phyloP scores from a whole-genome alignment of 495 filamentous ascomycete species.

The Xylaria venustula region DNA sequence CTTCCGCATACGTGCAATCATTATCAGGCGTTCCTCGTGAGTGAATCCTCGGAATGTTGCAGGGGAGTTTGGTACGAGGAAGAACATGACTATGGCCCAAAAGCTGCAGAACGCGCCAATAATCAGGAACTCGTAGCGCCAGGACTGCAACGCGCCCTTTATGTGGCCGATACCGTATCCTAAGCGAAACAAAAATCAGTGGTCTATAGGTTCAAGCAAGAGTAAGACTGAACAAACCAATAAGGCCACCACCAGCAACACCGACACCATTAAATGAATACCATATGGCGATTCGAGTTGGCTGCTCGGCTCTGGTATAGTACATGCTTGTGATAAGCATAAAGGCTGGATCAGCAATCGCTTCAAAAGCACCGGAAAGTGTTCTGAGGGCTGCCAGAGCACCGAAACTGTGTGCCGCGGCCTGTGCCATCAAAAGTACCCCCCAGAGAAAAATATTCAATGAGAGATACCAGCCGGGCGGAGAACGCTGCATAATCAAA shows the following conservation, averaged over 20 bases:
- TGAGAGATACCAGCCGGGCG: slow-evolving; percentile 42
- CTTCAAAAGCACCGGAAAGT: slow-evolving; percentile 22
- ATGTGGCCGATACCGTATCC: slow-evolving; percentile 37
- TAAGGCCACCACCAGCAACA: slow-evolving; percentile 39
- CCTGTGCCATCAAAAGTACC: slow-evolving; percentile 16
- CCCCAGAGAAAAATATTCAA: slow-evolving; percentile 14
- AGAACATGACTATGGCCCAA: slow-evolving; percentile 52
- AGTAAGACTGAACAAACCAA: slow-evolving; percentile 28
- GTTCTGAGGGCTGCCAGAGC: slow-evolving; percentile 21
- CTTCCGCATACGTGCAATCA: slow-evolving; percentile 45
- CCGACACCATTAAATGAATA: slow-evolving; percentile 37
- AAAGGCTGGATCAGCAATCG: not conserved
- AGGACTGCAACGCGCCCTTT: slow-evolving; percentile 23
- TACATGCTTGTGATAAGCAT: slow-evolving; percentile 43
- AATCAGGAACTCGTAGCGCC: slow-evolving; percentile 41
- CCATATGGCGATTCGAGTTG: slow-evolving; percentile 28
- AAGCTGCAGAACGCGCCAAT: slow-evolving; percentile 42
- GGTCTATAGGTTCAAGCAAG: not conserved
- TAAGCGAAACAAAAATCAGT: not conserved
- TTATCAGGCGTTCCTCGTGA: slow-evolving; percentile 44
- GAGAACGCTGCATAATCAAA: slow-evolving; percentile 43
- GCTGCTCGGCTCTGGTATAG: slow-evolving; percentile 29
- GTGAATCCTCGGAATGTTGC: slow-evolving; percentile 48
- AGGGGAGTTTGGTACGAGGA: slow-evolving; percentile 53
- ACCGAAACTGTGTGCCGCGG: slow-evolving; percentile 10